These are phyloP conservation scores for Cercophora samala DNA, from an alignment of 495 filamentous ascomycete genomes.

Conservation along the genomic window DNA sequence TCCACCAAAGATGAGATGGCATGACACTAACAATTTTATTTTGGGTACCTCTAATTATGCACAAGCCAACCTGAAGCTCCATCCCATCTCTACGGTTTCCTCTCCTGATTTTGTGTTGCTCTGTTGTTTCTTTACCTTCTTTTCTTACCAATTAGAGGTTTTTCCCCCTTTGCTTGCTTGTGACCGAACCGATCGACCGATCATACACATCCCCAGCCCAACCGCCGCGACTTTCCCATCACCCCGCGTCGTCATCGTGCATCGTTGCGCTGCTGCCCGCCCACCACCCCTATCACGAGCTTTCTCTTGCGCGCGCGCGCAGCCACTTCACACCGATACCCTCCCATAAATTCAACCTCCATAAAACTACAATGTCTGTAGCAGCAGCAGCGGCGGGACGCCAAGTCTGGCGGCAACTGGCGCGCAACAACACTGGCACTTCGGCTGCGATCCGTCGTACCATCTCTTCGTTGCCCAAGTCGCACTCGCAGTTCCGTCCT, in stretches of 20 bases:
- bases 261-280: background rate
- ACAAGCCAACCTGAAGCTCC: background rate
- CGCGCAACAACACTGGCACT: slow-evolving; percentile 19
- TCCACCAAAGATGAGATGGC: slow-evolving; percentile 11
- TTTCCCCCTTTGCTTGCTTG: background rate
- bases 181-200: background rate
- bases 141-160: background rate
- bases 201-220: slow-evolving; percentile 1
- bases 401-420: slow-evolving; percentile 34
- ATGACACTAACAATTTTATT: slow-evolving; percentile 24
- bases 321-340: background rate
- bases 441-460: background rate
- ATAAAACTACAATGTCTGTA: slow-evolving; percentile 24
- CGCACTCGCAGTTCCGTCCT: slow-evolving; percentile 5
- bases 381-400: slow-evolving; percentile 28
- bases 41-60: slow-evolving; percentile 14
- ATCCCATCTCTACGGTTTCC: background rate
- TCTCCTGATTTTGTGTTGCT: background rate
- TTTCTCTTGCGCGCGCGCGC: background rate
- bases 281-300: background rate
- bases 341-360: too few relatives aligned
- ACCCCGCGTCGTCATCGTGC: slow-evolving; percentile 21
- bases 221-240: background rate
- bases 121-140: slow-evolving; percentile 3
- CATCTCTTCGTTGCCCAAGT: slow-evolving; percentile 6